Conservation (phyloP, 805 yeast species). For the Candida tammaniensis region DNA sequence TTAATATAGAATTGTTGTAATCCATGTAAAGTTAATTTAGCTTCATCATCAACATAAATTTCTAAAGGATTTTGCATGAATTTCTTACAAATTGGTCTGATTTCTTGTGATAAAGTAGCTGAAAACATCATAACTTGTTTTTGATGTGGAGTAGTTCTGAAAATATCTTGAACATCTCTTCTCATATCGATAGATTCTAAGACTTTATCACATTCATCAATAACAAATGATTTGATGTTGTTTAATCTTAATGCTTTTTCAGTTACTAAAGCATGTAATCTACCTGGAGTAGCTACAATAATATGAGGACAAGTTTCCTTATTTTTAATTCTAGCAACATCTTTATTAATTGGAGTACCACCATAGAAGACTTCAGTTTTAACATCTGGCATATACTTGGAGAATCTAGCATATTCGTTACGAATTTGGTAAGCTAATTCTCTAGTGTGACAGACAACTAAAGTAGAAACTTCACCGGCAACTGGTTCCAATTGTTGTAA, state of each 20-base stretch:
- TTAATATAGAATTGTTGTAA: slow-evolving; percentile 94
- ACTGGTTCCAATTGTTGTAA: slow-evolving; percentile 96
- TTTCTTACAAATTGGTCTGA: slow-evolving; percentile 95
- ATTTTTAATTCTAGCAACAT: slow-evolving; percentile 82
- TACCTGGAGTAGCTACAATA: slow-evolving; percentile 97
- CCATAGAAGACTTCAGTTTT: slow-evolving; percentile 96
- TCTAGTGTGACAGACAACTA: slow-evolving; percentile 97
- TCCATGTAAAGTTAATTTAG: slow-evolving; percentile 96
- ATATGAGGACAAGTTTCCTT: slow-evolving; percentile 95
- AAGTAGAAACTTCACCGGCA: slow-evolving; percentile 92
- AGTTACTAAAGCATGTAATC: slow-evolving; percentile 89
- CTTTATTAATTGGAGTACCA: slow-evolving; percentile 84
- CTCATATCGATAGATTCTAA: slow-evolving; percentile 92
- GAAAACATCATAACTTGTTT: slow-evolving; percentile 99
- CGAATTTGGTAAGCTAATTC: slow-evolving; percentile 98
- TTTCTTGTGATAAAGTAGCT: slow-evolving; percentile 91
- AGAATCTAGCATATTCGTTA: slow-evolving; percentile 95
- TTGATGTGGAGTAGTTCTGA: slow-evolving; percentile 96
- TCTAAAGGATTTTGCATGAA: slow-evolving; percentile 98
- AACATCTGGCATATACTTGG: slow-evolving; percentile 98
- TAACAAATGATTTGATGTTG: slow-evolving; percentile 89
- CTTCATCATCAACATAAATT: slow-evolving; percentile 95
- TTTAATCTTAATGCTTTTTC: slow-evolving; percentile 85
- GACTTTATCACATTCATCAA: slow-evolving; percentile 98
- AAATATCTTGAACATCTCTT: slow-evolving; percentile 96